Conservation (phyloP, 176 grass and related monocot species). For the Poa pratensis region DNA sequence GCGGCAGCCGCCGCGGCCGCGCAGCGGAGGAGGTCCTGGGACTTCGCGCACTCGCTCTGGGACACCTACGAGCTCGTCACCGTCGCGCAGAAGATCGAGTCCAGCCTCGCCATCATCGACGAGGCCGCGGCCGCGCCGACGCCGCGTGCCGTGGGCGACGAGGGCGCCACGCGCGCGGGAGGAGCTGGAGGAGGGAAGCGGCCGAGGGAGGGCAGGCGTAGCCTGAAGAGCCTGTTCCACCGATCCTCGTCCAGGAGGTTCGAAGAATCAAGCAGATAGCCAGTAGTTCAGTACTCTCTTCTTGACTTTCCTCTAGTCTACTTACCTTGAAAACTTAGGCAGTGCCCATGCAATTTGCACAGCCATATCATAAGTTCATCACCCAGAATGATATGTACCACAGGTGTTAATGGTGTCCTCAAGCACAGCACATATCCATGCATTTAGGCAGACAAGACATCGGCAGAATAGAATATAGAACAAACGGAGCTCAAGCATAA, state of each 20-base stretch:
- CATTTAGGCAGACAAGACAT: not conserved
- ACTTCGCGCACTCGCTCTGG: constrained; percentile 74
- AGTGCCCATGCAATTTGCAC: not conserved
- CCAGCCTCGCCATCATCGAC: constrained; percentile 52
- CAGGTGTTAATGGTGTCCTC: not conserved
- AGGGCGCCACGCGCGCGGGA: not conserved
- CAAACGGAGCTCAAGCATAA: not conserved
- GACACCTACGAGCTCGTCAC: constrained; percentile 88
- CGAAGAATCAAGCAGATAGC: constrained; percentile 7
- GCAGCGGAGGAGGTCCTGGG: constrained; percentile 32
- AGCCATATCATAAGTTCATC: not conserved
- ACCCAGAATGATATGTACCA: no score
- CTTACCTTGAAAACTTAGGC: not conserved
- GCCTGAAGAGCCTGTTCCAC: constrained; percentile 63
- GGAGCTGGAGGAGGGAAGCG: constrained; percentile 45
- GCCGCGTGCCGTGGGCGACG: not conserved
- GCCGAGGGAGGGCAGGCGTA: constrained; percentile 51
- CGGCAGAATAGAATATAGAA: not conserved
- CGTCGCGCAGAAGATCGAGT: constrained; percentile 70
- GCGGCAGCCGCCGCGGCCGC: not conserved
- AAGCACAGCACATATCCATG: not conserved
- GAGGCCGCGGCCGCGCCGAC: not conserved
- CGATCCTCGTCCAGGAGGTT: constrained; percentile 47
- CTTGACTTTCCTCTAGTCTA: not conserved
- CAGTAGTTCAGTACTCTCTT: constrained; percentile 3